Conservation (phyloP, 2,329 filamentous ascomycete genomes). For the Diaporthe citriasiana region DNA sequence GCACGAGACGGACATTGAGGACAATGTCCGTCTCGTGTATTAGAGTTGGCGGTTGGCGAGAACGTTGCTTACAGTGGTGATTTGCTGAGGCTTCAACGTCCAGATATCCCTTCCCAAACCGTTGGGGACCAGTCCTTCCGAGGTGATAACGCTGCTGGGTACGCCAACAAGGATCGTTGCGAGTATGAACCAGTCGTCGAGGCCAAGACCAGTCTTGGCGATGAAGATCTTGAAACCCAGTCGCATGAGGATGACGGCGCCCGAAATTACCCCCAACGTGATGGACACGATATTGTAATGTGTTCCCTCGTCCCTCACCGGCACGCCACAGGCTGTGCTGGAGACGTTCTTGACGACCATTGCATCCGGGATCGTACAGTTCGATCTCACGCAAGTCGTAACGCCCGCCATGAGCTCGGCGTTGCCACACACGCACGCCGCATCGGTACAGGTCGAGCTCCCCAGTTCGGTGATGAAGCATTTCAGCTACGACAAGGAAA, state of each 20-base stretch:
- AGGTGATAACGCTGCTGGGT: slow-evolving; percentile 50
- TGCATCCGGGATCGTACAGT: slow-evolving; percentile 30
- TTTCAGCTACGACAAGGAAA: slow-evolving; percentile 25
- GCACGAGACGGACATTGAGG: neutral
- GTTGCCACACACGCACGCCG: slow-evolving; percentile 37
- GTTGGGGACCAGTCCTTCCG: slow-evolving; percentile 56
- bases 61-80: slow-evolving; percentile 38
- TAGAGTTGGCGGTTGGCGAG: neutral
- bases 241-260: slow-evolving; percentile 55
- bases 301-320: slow-evolving; percentile 33
- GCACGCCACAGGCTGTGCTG: slow-evolving; percentile 37
- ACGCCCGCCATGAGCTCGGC: slow-evolving; percentile 16
- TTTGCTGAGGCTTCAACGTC: slow-evolving; percentile 43
- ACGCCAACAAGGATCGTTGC: slow-evolving; percentile 48
- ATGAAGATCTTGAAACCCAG: slow-evolving; percentile 52
- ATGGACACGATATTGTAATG: slow-evolving; percentile 36
- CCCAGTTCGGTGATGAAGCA: slow-evolving; percentile 28
- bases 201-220: slow-evolving; percentile 50
- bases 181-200: slow-evolving; percentile 55
- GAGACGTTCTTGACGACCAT: slow-evolving; percentile 40
- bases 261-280: slow-evolving; percentile 52
- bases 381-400: slow-evolving; percentile 35
- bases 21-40: neutral
- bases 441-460: slow-evolving; percentile 30
- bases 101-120: slow-evolving; percentile 45